phyloP scores from a whole-genome alignment of 495 filamentous ascomycete species.

The Aspergillus carlsbadensis region DNA sequence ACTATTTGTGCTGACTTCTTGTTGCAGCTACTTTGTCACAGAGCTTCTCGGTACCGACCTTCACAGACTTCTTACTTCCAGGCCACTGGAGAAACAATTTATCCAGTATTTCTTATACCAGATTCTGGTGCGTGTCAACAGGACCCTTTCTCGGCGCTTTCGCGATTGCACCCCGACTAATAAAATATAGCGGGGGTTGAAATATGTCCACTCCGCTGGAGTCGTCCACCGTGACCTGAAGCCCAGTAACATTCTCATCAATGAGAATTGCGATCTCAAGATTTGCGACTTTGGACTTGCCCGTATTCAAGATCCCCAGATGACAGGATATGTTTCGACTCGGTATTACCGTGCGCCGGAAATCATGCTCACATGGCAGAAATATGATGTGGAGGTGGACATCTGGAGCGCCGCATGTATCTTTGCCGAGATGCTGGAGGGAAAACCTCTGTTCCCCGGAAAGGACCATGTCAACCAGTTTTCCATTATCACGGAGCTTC shows the following conservation, averaged over 20 bases:
- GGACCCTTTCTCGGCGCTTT: conserved; percentile 7
- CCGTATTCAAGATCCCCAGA: conserved; percentile 98
- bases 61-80: conserved; percentile 89
- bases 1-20: too few relatives aligned
- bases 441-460: conserved; percentile 96
- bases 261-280: conserved; percentile 98
- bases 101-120: conserved; percentile 99
- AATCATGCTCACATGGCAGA: conserved; percentile 99
- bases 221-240: conserved; percentile 98
- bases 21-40: conserved; percentile 98
- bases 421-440: conserved; percentile 98
- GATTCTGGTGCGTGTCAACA: conserved; percentile 67
- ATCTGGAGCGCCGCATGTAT: conserved; percentile 99
- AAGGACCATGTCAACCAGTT: conserved; percentile 99
- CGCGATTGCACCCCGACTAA: conserved; percentile 26
- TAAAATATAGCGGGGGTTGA: conserved; percentile 76
- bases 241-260: conserved; percentile 97
- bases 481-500: conserved; percentile 96
- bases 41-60: conserved; percentile 96
- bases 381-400: conserved; percentile 98
- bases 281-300: conserved; percentile 99
- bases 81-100: conserved; percentile 97
- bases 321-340: conserved; percentile 99
- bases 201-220: conserved; percentile 98
- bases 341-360: conserved; percentile 98